Conservation (phyloP, 371 early-diverging fungal species). For the Mucor saturninus region DNA sequence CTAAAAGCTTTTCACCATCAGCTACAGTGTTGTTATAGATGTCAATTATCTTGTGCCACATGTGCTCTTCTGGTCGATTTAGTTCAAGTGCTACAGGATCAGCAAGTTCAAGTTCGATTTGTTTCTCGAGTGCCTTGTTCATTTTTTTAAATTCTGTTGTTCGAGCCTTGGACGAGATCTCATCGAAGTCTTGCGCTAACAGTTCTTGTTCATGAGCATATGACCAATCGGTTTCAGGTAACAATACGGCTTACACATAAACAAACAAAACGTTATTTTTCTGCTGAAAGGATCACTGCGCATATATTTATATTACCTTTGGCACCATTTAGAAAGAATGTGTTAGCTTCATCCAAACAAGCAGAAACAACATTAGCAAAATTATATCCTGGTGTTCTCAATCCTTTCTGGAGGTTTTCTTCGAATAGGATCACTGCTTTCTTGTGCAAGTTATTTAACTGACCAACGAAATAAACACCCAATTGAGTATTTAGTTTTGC, state of each 20-base stretch:
- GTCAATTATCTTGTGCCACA: slow-evolving; percentile 78
- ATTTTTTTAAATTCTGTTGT: slow-evolving; percentile 82
- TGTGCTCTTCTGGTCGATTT: slow-evolving; percentile 64
- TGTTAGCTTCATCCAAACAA: slow-evolving; percentile 49
- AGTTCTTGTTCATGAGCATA: slow-evolving; percentile 67
- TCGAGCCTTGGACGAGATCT: slow-evolving; percentile 69
- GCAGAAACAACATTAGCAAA: slow-evolving; percentile 57
- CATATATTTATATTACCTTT: slow-evolving; percentile 19
- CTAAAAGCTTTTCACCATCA: slow-evolving; percentile 42
- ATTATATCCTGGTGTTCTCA: slow-evolving; percentile 50
- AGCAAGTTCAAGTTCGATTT: slow-evolving; percentile 62
- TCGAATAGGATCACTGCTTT: slow-evolving; percentile 69
- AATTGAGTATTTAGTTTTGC: slow-evolving; percentile 77
- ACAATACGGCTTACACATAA: slow-evolving; percentile 42
- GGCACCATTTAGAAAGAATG: slow-evolving; percentile 22
- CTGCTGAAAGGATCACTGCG: neutral
- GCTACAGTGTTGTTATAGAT: slow-evolving; percentile 62
- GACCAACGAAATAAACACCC: slow-evolving; percentile 79
- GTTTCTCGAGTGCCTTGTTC: slow-evolving; percentile 67
- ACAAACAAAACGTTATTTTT: neutral
- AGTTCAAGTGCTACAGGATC: slow-evolving; percentile 76
- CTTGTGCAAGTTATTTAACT: slow-evolving; percentile 85
- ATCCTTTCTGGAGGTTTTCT: slow-evolving; percentile 37
- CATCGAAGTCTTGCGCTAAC: slow-evolving; percentile 69
- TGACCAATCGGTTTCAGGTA: slow-evolving; percentile 82